Percentiles rank a stretch among this genome's conserved stretches.
Evolutionary conservation across 1,284 basidiomycete species (phyloP).

Genomic region (Papiliotrema terrestris): DNA sequence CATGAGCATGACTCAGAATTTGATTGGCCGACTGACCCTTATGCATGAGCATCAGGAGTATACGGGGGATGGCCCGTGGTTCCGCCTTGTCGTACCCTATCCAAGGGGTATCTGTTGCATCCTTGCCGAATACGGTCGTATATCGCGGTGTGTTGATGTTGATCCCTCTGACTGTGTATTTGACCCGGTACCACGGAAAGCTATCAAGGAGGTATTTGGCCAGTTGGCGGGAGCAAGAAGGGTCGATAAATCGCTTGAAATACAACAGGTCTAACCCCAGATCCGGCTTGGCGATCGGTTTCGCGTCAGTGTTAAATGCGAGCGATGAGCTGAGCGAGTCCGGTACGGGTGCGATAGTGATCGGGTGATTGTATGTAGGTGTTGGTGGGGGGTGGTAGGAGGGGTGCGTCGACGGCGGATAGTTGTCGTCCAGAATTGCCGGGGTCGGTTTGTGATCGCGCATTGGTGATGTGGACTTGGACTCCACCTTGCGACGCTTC

Average conservation of each 20-base stretch:
- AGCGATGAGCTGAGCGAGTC: slow-evolving; percentile 5
- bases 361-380: slow-evolving; percentile 26
- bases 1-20: neutral
- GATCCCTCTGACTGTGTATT: slow-evolving; percentile 35
- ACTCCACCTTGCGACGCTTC: neutral
- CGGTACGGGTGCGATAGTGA: slow-evolving; percentile 16
- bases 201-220: slow-evolving; percentile 35
- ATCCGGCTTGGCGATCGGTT: slow-evolving; percentile 17
- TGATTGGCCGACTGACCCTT: slow-evolving; percentile 16
- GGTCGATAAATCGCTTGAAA: slow-evolving; percentile 30
- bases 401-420: slow-evolving; percentile 22
- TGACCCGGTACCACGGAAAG: slow-evolving; percentile 44
- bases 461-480: neutral
- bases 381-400: slow-evolving; percentile 24
- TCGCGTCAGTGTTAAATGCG: slow-evolving; percentile 16
- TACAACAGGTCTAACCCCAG: slow-evolving; percentile 32
- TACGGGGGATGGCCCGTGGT: slow-evolving; percentile 31
- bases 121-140: slow-evolving; percentile 45
- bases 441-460: neutral
- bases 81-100: slow-evolving; percentile 30
- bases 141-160: slow-evolving; percentile 42
- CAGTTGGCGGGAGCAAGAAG: slow-evolving; percentile 14
- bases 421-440: neutral
- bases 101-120: slow-evolving; percentile 29
- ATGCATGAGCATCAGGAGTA: slow-evolving; percentile 26